These are phyloP conservation scores for Aspergillus versicolor DNA, from an alignment of 2,329 filamentous ascomycete species.

Conservation along the genomic window DNA sequence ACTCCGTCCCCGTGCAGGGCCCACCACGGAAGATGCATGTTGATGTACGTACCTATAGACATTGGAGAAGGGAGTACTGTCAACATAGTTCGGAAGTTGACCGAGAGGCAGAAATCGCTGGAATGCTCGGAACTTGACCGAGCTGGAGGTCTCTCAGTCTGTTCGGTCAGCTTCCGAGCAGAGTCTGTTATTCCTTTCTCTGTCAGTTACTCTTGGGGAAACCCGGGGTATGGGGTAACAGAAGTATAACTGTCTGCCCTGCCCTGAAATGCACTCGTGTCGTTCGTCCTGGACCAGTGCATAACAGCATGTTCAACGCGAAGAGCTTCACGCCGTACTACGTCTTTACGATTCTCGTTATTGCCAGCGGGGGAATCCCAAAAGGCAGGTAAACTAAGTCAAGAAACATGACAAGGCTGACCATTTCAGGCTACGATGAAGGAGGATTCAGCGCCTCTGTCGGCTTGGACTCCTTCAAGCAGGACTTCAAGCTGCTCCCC, in stretches of 20 bases:
- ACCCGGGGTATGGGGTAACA: too few relatives aligned
- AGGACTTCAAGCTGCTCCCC: constrained; percentile 49
- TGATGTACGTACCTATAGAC: too few relatives aligned
- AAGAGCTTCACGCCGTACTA: constrained; percentile 41
- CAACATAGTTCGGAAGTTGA: neutral
- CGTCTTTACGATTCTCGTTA: constrained; percentile 48
- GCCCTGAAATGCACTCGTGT: too few relatives aligned
- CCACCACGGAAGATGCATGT: neutral
- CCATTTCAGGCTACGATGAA: constrained; percentile 54
- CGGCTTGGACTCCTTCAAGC: constrained; percentile 48
- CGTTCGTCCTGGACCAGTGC: neutral
- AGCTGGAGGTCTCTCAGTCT: too few relatives aligned
- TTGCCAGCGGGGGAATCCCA: constrained; percentile 52
- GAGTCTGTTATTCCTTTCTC: too few relatives aligned
- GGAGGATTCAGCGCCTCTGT: constrained; percentile 56
- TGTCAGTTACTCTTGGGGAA: neutral
- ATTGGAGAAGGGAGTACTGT: neutral
- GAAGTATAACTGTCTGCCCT: too few relatives aligned
- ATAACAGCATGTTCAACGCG: constrained; percentile 18
- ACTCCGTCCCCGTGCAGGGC: too few relatives aligned
- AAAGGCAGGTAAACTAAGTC: constrained; percentile 37
- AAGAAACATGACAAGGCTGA: too few relatives aligned
- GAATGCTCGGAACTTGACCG: too few relatives aligned
- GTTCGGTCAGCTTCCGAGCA: neutral
- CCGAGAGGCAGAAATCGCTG: neutral